Conservation (phyloP, 805 yeast species). For the Jamesozyma jinghongensis region DNA sequence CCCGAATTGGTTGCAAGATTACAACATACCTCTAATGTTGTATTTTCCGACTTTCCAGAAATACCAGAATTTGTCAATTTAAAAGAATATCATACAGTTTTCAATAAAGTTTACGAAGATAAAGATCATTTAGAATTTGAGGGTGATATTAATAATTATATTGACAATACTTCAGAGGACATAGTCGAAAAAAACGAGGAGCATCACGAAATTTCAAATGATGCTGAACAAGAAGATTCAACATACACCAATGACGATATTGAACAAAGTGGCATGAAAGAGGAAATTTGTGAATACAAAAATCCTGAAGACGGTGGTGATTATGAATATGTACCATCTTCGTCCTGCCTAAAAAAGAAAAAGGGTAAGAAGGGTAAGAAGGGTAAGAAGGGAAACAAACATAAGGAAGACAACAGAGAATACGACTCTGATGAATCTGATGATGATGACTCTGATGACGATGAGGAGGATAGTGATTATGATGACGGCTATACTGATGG, state of each 20-base stretch:
- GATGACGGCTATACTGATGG: not conserved
- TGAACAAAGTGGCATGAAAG: no score
- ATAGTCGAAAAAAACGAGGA: no score
- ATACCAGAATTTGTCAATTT: conserved; percentile 22
- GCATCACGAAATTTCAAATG: not conserved
- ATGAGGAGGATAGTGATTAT: not conserved
- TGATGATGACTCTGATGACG: not conserved
- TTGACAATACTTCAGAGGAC: no score
- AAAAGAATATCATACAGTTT: conserved; percentile 12
- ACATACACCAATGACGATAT: not conserved
- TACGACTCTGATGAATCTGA: not conserved
- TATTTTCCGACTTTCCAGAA: conserved; percentile 22
- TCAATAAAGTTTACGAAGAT: conserved; percentile 2
- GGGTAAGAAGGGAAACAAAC: not conserved
- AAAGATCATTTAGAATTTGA: not conserved
- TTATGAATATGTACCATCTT: not conserved
- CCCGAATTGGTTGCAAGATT: conserved; percentile 17
- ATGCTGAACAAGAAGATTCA: not conserved
- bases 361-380: not conserved
- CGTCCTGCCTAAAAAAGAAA: not conserved
- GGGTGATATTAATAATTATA: no score
- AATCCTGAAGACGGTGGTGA: not conserved
- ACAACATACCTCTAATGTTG: conserved; percentile 18
- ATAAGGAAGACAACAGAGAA: not conserved
- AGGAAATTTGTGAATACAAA: not conserved